Evolutionary conservation across 148 eudicot species (phyloP).

Genomic region (Nepenthes mirabilis): DNA sequence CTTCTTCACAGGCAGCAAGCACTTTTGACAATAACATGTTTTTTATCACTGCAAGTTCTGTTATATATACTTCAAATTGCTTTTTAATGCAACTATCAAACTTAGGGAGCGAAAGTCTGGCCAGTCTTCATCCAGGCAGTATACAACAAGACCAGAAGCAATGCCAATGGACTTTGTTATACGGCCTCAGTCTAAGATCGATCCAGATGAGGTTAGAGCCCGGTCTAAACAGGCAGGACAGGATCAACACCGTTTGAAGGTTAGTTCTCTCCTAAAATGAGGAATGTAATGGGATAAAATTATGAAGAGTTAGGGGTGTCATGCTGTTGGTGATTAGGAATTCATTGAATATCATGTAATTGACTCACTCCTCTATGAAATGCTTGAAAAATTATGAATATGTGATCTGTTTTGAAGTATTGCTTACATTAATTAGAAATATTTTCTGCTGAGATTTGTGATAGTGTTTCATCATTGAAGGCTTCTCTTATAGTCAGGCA

Average conservation of each 20-base stretch:
- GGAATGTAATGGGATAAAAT: too few relatives aligned
- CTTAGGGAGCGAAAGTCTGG: constrained; percentile 59
- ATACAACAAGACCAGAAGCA: constrained; percentile 89
- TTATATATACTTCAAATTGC: constrained; percentile 1
- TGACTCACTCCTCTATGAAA: too few relatives aligned
- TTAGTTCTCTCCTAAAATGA: constrained; percentile 5
- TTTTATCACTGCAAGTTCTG: not conserved
- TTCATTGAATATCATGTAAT: too few relatives aligned
- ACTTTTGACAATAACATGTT: not conserved
- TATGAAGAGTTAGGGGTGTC: too few relatives aligned
- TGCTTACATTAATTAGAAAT: too few relatives aligned
- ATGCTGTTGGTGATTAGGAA: too few relatives aligned
- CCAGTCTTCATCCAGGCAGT: constrained; percentile 58
- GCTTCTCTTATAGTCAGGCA: too few relatives aligned
- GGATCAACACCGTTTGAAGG: constrained; percentile 81
- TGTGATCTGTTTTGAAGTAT: too few relatives aligned
- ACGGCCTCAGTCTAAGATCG: constrained; percentile 94
- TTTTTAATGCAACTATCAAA: not conserved
- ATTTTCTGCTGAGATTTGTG: too few relatives aligned
- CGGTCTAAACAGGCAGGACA: constrained; percentile 62
- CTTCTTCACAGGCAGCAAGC: not conserved
- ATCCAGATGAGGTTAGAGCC: constrained; percentile 87
- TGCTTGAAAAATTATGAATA: too few relatives aligned
- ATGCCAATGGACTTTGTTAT: constrained; percentile 84
- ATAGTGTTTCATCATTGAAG: too few relatives aligned